Evolutionary conservation across 2,329 filamentous ascomycete species (phyloP).

Genomic region (Neonectria hederae): DNA sequence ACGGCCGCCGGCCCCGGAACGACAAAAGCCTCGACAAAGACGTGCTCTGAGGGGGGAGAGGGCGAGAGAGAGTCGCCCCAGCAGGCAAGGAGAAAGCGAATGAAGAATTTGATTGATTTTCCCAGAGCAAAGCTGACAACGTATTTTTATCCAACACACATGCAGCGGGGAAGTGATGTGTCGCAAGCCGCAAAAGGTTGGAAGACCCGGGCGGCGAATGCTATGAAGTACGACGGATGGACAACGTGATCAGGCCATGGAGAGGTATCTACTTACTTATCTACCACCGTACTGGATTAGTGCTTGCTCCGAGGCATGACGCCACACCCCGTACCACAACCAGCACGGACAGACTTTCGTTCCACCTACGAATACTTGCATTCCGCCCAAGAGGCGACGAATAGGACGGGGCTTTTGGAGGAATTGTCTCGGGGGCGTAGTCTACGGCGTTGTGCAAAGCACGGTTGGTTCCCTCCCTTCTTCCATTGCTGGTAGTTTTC

Average conservation of each 20-base stretch:
- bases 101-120: not conserved
- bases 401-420: not conserved
- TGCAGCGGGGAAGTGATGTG: conserved; percentile 5
- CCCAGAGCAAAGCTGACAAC: not conserved
- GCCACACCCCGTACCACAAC: not conserved
- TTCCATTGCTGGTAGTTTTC: too few species aligned
- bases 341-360: not conserved
- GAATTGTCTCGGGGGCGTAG: not conserved
- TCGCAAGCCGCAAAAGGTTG: not conserved
- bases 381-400: not conserved
- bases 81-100: not conserved
- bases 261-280: too few species aligned
- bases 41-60: not conserved
- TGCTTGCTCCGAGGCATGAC: not conserved
- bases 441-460: not conserved
- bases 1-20: not conserved
- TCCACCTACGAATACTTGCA: not conserved
- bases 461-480: not conserved
- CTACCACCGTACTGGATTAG: not conserved
- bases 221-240: not conserved
- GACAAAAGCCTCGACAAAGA: conserved; percentile 1
- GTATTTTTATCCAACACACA: not conserved
- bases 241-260: conserved; percentile 9
- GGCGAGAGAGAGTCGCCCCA: not conserved
- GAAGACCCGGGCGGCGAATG: not conserved